These are phyloP conservation scores for Trichoderma sp. DNA, from an alignment of 2,329 filamentous ascomycete genomes.

Conservation along the genomic window DNA sequence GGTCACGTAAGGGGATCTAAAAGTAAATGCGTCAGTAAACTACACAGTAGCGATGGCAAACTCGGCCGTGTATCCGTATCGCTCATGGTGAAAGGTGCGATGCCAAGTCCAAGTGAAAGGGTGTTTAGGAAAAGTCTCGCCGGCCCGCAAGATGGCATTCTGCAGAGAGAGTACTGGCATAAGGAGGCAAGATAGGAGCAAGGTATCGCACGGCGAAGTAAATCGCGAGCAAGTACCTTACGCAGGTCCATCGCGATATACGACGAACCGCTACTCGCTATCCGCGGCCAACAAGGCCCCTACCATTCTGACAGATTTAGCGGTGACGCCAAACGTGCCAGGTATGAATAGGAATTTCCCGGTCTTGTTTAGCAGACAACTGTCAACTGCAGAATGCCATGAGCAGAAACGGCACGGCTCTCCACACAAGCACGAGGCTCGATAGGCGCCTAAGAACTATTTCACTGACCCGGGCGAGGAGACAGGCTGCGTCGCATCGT, in stretches of 20 bases:
- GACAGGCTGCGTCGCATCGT: constrained; percentile 5
- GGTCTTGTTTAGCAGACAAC: constrained; percentile 14
- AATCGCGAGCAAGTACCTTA: neutral
- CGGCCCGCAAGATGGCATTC: constrained; percentile 11
- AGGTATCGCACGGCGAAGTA: neutral
- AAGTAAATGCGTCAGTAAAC: neutral
- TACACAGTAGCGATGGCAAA: neutral
- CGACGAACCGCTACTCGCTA: constrained; percentile 7
- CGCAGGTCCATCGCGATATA: neutral
- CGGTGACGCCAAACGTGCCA: neutral
- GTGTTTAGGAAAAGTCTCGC: constrained; percentile 12
- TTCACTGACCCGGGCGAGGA: constrained; percentile 14
- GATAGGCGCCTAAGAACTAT: constrained; percentile 5
- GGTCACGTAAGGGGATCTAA: neutral
- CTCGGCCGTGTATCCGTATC: neutral
- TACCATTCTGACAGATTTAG: constrained; percentile 3
- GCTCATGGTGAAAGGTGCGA: neutral
- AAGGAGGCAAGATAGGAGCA: constrained; percentile 16
- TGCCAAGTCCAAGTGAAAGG: neutral
- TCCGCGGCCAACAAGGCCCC: constrained; percentile 18
- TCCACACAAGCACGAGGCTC: constrained; percentile 6
- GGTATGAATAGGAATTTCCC: constrained; percentile 15
- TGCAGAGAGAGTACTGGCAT: constrained; percentile 21
- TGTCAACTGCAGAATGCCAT: neutral
- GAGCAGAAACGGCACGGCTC: constrained; percentile 17